A percentile compares a stretch with the other conserved stretches of the same genome.
Conservation (phyloP, 495 filamentous ascomycete species). For the Penicillium samsonianum region DNA sequence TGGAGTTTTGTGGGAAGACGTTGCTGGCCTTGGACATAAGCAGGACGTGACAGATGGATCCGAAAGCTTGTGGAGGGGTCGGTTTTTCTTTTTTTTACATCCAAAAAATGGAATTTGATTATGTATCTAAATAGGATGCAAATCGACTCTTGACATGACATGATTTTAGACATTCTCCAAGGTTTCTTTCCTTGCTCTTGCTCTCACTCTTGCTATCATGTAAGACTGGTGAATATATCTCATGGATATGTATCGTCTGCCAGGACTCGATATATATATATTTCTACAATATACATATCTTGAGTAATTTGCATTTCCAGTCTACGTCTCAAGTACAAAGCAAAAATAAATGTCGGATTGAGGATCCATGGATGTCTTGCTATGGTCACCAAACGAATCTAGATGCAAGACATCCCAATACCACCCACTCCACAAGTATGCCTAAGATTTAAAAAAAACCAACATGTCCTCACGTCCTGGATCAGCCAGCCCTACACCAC, state of each 20-base stretch:
- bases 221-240: background rate
- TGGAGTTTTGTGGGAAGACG: slow-evolving; percentile 45
- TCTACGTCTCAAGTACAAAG: background rate
- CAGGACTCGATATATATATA: background rate
- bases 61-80: slow-evolving; percentile 39
- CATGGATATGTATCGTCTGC: background rate
- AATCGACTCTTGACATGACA: slow-evolving; percentile 50
- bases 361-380: background rate
- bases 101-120: slow-evolving; percentile 43
- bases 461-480: background rate
- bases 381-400: background rate
- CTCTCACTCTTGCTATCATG: slow-evolving; percentile 5
- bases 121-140: slow-evolving; percentile 52
- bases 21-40: slow-evolving; percentile 35
- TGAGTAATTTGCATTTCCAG: background rate
- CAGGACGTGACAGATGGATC: slow-evolving; percentile 40
- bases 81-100: slow-evolving; percentile 44
- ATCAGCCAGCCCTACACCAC: background rate
- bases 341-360: background rate
- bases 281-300: background rate
- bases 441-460: background rate
- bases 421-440: background rate
- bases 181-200: slow-evolving; percentile 5
- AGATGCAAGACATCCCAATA: background rate
- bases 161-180: slow-evolving; percentile 24